phyloP scores from a whole-genome alignment of 495 filamentous ascomycete species.

The Hypomontagnella monticulosa region DNA sequence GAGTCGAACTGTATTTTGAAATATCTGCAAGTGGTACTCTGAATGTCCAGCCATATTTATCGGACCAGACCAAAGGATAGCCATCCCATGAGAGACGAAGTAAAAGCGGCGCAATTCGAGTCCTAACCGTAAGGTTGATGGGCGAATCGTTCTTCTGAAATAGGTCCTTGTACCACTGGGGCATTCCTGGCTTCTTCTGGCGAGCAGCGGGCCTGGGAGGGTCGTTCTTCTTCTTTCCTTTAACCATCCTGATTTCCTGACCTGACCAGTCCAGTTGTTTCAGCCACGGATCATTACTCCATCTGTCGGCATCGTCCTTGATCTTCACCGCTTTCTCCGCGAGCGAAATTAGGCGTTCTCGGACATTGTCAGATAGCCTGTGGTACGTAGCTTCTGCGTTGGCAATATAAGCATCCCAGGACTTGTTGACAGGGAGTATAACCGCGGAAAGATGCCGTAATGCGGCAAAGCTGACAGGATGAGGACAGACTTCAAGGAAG shows the following conservation, averaged over 20 bases:
- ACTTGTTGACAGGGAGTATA: conserved; percentile 86
- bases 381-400: conserved; percentile 88
- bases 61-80: conserved; percentile 89
- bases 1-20: conserved; percentile 71
- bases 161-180: conserved; percentile 94
- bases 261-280: conserved; percentile 94
- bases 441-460: conserved; percentile 91
- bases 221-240: conserved; percentile 86
- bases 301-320: conserved; percentile 73
- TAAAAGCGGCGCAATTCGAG: conserved; percentile 86
- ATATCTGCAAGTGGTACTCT: conserved; percentile 72
- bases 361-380: conserved; percentile 76
- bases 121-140: conserved; percentile 85
- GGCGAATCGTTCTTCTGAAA: conserved; percentile 69
- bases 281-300: conserved; percentile 86
- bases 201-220: conserved; percentile 78
- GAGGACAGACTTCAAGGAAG: conserved; percentile 88
- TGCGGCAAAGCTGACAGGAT: conserved; percentile 96
- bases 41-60: conserved; percentile 92
- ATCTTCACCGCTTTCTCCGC: conserved; percentile 77
- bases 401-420: conserved; percentile 84
- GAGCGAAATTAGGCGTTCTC: conserved; percentile 74
- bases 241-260: conserved; percentile 89
- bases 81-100: conserved; percentile 89
- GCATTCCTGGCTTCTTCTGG: conserved; percentile 95